Base-by-base conservation (phyloP, 2,329 filamentous ascomycete genomes). In the Fusarium nurragi region DNA sequence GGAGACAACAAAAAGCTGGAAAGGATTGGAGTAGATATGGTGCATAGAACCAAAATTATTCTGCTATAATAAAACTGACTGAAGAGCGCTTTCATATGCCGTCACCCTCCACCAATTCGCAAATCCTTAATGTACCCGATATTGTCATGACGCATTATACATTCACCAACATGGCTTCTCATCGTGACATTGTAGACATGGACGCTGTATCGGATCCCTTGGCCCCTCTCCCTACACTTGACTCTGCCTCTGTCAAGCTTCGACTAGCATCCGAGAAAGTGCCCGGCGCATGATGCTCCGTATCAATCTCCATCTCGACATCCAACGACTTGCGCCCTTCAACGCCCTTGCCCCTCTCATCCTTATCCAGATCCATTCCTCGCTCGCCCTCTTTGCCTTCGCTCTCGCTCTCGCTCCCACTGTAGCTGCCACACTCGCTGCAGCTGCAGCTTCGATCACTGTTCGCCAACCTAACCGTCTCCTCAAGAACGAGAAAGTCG, bases 401-500 rank as follows among this genome's bases (percentile, higher is more conserved):
- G 46, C 71, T 37, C 8, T 55, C 63, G 30, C 65, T 68, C 34
- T 55, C 70, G 41, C 71, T 72, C 18, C 73, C 76, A 50, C 78
- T 68, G 37, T 57, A 71, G 48, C 71, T 72, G 14, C 72, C 76
- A 52, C 78, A 78, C 39, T 76, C 75, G 54, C 77, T 80, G 43
- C 78, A 80, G 62, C 77, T 80, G 40, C 76, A 79, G 41, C 74
- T 75, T 48, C 74, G 74, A 36, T 70, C 71, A 44, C 73, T 74
- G 46, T 77, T 79, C 4, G 84, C 87, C 54, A 89, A 73, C 67
- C 86, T 77, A 69, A 90, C 74, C 38, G 87, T 90, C 81, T 90
- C 87, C 75, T 88, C 86, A 8, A 90, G 73, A 40, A 88, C 83
- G 53, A 89, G 64, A 65, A 90, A 88, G 67, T 89, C 86, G 58